These are phyloP conservation scores for Botrytis fragariae DNA, from an alignment of 2,329 filamentous ascomycete genomes.

Conservation along the genomic window DNA sequence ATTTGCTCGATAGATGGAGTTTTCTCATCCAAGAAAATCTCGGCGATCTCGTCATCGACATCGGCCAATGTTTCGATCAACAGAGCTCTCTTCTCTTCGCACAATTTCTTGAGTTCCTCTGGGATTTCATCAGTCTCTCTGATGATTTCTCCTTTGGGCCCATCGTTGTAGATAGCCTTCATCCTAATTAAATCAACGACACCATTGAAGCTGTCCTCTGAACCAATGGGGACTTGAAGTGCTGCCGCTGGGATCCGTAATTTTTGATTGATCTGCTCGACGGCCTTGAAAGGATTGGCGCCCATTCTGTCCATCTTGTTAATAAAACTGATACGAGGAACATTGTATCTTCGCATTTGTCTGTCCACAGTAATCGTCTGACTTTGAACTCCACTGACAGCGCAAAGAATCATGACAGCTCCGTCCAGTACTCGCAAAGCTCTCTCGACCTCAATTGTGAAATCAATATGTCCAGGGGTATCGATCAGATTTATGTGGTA, in stretches of 20 bases:
- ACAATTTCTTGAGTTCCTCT: constrained; percentile 71
- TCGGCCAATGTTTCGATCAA: constrained; percentile 95
- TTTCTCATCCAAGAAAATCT: constrained; percentile 86
- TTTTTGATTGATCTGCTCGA: constrained; percentile 97
- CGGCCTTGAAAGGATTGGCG: constrained; percentile 94
- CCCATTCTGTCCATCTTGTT: constrained; percentile 99
- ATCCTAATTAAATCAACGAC: constrained; percentile 91
- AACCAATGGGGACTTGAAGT: constrained; percentile 89
- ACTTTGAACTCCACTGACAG: constrained; percentile 93
- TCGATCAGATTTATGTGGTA: constrained; percentile 99
- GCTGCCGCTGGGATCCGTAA: constrained; percentile 90
- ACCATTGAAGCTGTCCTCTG: constrained; percentile 87
- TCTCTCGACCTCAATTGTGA: constrained; percentile 97
- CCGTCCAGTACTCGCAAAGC: constrained; percentile 92
- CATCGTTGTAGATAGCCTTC: constrained; percentile 92
- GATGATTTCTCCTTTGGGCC: constrained; percentile 74
- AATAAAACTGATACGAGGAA: constrained; percentile 91
- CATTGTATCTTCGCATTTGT: constrained; percentile 98
- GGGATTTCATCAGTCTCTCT: constrained; percentile 78
- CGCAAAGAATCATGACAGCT: constrained; percentile 97
- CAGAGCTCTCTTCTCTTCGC: constrained; percentile 75
- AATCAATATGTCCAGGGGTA: constrained; percentile 97
- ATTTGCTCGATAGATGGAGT: constrained; percentile 79
- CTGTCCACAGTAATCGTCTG: constrained; percentile 98
- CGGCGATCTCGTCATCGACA: constrained; percentile 96